These are phyloP conservation scores for Leccinum truebloodii DNA, from an alignment of 768 basidiomycete genomes.

Conservation along the genomic window DNA sequence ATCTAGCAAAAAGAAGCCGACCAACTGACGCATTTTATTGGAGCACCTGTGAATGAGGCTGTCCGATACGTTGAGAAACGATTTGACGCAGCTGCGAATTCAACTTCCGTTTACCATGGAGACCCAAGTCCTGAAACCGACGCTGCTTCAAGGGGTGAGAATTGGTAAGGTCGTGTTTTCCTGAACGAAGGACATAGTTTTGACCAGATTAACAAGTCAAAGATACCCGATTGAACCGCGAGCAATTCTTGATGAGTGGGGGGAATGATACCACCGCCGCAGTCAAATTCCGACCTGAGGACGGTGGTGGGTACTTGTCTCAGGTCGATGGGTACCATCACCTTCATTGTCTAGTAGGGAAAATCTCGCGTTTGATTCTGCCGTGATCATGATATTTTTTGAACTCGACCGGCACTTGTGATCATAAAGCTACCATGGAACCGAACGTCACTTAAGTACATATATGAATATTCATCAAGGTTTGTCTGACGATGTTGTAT, in stretches of 20 bases:
- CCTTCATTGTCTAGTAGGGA: too few relatives aligned
- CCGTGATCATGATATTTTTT: too few relatives aligned
- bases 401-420: too few relatives aligned
- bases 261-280: conserved; percentile 1
- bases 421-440: too few relatives aligned
- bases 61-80: conserved; percentile 2
- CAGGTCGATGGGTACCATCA: too few relatives aligned
- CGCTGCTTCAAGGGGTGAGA: conserved; percentile 4
- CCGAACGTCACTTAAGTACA: too few relatives aligned
- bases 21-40: not conserved
- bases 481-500: too few relatives aligned
- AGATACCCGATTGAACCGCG: conserved; percentile 7
- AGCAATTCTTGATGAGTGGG: conserved; percentile 11
- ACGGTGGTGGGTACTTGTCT: too few relatives aligned
- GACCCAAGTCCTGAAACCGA: conserved; percentile 9
- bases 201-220: not conserved
- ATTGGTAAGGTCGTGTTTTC: not conserved
- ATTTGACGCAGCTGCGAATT: conserved; percentile 1
- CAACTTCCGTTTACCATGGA: conserved; percentile 5
- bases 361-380: too few relatives aligned
- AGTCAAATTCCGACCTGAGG: conserved; percentile 9
- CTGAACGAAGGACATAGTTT: not conserved
- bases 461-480: too few relatives aligned
- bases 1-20: not conserved
- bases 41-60: conserved; percentile 6